These are phyloP conservation scores for Oryza meridionalis DNA, from an alignment of 176 grass and related monocot species.

Conservation along the genomic window DNA sequence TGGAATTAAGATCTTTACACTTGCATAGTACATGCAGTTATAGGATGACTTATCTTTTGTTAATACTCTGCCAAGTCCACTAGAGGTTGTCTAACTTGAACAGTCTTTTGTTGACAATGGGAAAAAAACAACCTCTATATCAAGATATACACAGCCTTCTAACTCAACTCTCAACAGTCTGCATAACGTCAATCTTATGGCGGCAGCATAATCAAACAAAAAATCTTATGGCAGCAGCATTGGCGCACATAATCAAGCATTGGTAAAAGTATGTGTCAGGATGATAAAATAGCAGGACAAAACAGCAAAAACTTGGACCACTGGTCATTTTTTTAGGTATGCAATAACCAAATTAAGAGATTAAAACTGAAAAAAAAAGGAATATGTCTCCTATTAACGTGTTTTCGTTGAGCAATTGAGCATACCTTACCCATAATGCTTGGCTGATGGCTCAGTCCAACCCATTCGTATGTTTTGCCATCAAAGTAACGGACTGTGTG, in stretches of 20 bases:
- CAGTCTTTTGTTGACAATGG: no score
- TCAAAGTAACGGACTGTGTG: slow-evolving; percentile 94
- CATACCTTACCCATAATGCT: slow-evolving; percentile 99
- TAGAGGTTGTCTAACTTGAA: neutral
- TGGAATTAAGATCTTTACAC: slow-evolving; percentile 55
- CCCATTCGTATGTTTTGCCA: slow-evolving; percentile 97
- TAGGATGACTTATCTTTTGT: slow-evolving; percentile 3
- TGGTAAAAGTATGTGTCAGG: neutral
- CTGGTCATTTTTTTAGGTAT: neutral
- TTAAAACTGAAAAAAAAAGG: neutral
- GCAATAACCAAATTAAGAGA: neutral
- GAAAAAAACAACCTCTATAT: no score
- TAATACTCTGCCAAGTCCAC: neutral
- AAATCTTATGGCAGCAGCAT: no score
- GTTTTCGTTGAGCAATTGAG: slow-evolving; percentile 18
- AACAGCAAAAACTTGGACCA: neutral
- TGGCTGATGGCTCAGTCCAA: slow-evolving; percentile 91
- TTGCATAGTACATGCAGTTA: slow-evolving; percentile 49
- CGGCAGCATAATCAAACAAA: no score
- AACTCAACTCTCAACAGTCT: no score
- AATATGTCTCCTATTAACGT: neutral
- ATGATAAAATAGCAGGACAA: neutral
- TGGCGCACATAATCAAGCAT: neutral
- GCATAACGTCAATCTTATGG: neutral
- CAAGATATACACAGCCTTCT: no score